These are phyloP conservation scores for Leavenworthia alabamica DNA, from an alignment of 345 rosid genomes.

Conservation along the genomic window DNA sequence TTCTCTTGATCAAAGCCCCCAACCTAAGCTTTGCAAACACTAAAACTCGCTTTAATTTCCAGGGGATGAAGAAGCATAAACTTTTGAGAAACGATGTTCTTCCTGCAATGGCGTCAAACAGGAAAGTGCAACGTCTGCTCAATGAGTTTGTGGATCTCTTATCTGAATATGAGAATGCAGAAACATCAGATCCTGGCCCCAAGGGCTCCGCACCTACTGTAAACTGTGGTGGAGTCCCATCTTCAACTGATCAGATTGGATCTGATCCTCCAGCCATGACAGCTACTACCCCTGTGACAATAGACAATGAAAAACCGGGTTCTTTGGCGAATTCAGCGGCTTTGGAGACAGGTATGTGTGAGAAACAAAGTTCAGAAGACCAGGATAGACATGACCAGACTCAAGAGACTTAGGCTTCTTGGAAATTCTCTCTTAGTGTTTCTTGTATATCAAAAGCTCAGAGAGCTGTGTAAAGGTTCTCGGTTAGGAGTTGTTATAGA, in stretches of 20 bases:
- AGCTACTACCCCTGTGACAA: constrained; percentile 16
- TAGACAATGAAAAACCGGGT: constrained; percentile 18
- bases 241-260: constrained; percentile 24
- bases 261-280: constrained; percentile 19
- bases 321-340: constrained; percentile 7
- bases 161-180: constrained; percentile 64
- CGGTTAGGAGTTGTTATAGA: constrained; percentile 5
- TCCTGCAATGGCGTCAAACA: constrained; percentile 93
- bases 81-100: constrained; percentile 82
- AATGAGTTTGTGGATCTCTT: constrained; percentile 91
- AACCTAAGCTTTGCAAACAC: not conserved
- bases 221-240: constrained; percentile 19
- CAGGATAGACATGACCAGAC: not conserved
- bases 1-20: not conserved
- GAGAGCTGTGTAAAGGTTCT: constrained; percentile 22
- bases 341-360: not conserved
- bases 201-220: constrained; percentile 7
- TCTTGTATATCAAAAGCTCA: constrained; percentile 27
- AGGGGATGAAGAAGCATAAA: constrained; percentile 94
- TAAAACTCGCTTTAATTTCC: constrained; percentile 15
- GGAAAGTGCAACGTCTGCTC: constrained; percentile 93
- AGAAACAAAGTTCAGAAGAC: constrained; percentile 11
- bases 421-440: not conserved
- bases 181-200: constrained; percentile 15
- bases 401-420: not conserved